These are phyloP conservation scores for Aulographum hederae DNA, from an alignment of 2,329 filamentous ascomycete species.

Conservation along the genomic window DNA sequence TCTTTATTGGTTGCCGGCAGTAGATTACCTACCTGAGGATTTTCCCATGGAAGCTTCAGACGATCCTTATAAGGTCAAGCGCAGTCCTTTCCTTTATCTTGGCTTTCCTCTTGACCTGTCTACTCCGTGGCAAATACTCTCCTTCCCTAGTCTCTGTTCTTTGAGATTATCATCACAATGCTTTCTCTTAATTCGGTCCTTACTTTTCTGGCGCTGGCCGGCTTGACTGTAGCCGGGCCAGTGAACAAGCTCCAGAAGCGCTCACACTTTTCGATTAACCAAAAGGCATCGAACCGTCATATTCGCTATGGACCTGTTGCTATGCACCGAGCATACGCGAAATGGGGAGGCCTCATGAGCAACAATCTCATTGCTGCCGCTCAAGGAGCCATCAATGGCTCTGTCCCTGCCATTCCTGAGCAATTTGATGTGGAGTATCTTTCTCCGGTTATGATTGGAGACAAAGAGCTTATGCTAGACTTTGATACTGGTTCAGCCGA, in stretches of 20 bases:
- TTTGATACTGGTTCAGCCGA: conserved; percentile 5
- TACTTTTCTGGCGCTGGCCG: not conserved
- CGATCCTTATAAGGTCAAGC: too few species aligned
- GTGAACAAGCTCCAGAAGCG: not conserved
- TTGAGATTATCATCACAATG: not conserved
- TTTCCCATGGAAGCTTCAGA: too few species aligned
- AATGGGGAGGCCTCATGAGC: not conserved
- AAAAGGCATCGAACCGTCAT: conserved; percentile 11
- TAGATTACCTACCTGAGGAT: too few species aligned
- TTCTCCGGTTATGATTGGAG: conserved; percentile 3
- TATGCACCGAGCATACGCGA: not conserved
- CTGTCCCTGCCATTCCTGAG: conserved; percentile 1
- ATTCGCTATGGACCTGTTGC: not conserved
- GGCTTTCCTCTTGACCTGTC: too few species aligned
- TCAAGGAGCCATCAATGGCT: not conserved
- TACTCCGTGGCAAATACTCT: too few species aligned
- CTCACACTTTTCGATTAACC: conserved; percentile 7
- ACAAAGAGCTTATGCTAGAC: conserved; percentile 1
- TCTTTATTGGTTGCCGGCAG: not conserved
- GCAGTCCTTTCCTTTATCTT: too few species aligned
- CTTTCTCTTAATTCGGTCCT: not conserved
- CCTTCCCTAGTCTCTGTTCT: not conserved
- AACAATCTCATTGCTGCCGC: not conserved
- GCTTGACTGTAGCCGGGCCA: not conserved
- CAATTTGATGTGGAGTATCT: conserved; percentile 4